Evolutionary conservation across 1,284 basidiomycete genomes (phyloP).

Genomic region (Peniophora sp.): DNA sequence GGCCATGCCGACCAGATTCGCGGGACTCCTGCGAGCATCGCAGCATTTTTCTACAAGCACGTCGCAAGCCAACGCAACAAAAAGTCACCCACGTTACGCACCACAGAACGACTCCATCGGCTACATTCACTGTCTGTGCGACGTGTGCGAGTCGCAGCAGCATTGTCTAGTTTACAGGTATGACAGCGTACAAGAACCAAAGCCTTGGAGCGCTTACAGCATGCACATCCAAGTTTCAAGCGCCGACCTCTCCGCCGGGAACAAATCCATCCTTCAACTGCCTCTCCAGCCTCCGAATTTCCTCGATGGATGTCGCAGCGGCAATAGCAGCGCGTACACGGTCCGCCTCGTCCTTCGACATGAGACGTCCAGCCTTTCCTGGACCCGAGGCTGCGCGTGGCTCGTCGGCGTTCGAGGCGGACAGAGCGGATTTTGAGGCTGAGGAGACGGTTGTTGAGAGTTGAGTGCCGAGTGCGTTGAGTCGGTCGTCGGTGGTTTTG

Average conservation of each 20-base stretch:
- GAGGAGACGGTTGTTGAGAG: slow-evolving; percentile 68
- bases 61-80: too few species aligned
- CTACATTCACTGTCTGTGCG: too few species aligned
- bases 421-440: slow-evolving; percentile 47
- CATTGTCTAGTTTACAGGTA: too few species aligned
- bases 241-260: slow-evolving; percentile 52
- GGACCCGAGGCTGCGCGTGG: slow-evolving; percentile 53
- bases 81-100: too few species aligned
- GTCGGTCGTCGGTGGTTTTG: slow-evolving; percentile 65
- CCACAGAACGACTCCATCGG: too few species aligned
- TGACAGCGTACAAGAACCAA: too few species aligned
- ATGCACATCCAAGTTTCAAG: too few species aligned
- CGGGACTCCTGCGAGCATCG: too few species aligned
- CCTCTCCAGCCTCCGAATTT: slow-evolving; percentile 82
- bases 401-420: slow-evolving; percentile 44
- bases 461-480: slow-evolving; percentile 76
- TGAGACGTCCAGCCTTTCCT: slow-evolving; percentile 71
- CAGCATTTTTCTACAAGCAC: too few species aligned
- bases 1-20: too few species aligned
- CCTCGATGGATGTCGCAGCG: slow-evolving; percentile 85
- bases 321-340: slow-evolving; percentile 88
- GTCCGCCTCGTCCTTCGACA: slow-evolving; percentile 90
- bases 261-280: slow-evolving; percentile 83
- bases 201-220: too few species aligned
- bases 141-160: too few species aligned